Conservation (phyloP, 116 monocot genomes). For the Zostera marina region DNA sequence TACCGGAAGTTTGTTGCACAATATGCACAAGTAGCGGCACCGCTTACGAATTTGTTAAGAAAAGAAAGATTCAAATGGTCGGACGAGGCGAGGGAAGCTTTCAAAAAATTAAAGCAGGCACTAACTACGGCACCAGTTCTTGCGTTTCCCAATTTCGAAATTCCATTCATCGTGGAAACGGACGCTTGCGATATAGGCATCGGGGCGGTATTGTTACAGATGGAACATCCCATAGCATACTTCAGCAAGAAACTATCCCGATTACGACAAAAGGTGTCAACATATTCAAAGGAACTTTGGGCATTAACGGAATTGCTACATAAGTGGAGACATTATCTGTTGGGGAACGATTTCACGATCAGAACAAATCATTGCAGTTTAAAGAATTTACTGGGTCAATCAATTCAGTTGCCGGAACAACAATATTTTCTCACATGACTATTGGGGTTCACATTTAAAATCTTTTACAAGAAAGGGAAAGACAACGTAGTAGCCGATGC, state of each 20-base stretch:
- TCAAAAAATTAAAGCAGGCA: not conserved
- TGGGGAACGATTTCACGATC: not conserved
- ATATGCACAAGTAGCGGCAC: no score
- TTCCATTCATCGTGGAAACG: not conserved
- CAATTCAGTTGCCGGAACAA: not conserved
- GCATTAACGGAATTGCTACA: not conserved
- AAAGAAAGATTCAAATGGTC: not conserved
- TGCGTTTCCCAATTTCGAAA: not conserved
- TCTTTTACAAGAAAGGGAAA: not conserved
- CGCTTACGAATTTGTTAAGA: no score
- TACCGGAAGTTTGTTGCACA: not conserved
- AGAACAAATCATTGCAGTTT: not conserved
- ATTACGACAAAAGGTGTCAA: not conserved
- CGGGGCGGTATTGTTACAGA: not conserved
- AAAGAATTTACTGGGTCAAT: not conserved
- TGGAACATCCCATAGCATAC: not conserved
- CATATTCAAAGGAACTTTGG: not conserved
- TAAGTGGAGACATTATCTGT: not conserved
- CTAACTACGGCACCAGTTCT: not conserved
- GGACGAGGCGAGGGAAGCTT: not conserved
- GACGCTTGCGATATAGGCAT: not conserved
- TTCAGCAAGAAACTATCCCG: not conserved
- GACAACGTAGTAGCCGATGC: constrained; percentile 2
- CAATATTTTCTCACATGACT: constrained; percentile 1
- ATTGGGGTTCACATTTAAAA: not conserved